Conservation (phyloP, 257 asterid species). For the Fraxinus pennsylvanica region DNA sequence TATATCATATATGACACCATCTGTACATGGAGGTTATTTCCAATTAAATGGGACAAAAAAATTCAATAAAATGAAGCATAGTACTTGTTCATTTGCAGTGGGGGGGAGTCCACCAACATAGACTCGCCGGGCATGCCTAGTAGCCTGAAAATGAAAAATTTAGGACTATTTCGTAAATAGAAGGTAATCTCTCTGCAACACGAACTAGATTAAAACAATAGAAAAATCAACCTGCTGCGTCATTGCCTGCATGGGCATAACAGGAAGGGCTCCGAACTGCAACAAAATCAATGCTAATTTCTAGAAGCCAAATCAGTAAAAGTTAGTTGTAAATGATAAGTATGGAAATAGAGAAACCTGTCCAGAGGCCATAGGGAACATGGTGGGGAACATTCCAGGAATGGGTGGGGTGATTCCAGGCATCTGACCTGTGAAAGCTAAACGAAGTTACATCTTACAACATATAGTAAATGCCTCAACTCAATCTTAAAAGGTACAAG, state of each 20-base stretch:
- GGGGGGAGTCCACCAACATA: constrained; percentile 99
- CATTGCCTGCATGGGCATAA: constrained; percentile 94
- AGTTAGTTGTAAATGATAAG: constrained; percentile 1
- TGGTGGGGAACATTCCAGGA: constrained; percentile 81
- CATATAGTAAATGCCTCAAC: constrained; percentile 22
- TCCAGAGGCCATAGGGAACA: constrained; percentile 71
- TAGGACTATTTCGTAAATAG: background rate
- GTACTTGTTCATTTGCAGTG: constrained; percentile 93
- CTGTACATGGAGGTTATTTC: background rate
- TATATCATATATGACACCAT: background rate
- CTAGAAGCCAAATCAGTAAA: constrained; percentile 23
- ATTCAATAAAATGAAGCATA: constrained; percentile 5
- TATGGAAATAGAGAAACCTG: constrained; percentile 49
- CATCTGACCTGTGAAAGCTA: constrained; percentile 70
- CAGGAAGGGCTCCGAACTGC: constrained; percentile 76
- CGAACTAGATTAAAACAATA: constrained; percentile 6
- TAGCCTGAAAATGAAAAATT: constrained; percentile 63
- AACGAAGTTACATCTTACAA: constrained; percentile 32
- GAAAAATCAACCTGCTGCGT: constrained; percentile 81
- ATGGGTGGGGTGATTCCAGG: constrained; percentile 63
- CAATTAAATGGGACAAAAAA: background rate
- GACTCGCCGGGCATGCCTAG: constrained; percentile 95
- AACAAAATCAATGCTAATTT: constrained; percentile 18
- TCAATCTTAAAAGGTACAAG: constrained; percentile 22
- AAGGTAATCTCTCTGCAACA: background rate